These are phyloP conservation scores for Symbiodinium natans DNA, from an alignment of 73 alveolate genomes.

Conservation along the genomic window DNA sequence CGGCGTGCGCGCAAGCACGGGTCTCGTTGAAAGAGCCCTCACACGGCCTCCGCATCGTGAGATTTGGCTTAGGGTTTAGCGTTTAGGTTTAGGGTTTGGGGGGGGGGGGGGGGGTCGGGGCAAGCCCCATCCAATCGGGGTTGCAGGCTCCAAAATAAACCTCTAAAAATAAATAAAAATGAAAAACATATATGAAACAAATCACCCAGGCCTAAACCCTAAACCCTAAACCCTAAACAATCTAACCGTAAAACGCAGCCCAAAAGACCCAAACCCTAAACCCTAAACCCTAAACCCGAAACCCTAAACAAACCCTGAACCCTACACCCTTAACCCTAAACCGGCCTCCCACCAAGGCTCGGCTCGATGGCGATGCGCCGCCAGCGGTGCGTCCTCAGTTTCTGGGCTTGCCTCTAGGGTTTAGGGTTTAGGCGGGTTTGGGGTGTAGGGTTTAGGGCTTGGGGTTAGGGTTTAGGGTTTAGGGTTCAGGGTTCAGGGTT, in stretches of 20 bases:
- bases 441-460: neutral
- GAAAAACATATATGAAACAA: neutral
- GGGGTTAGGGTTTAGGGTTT: no score
- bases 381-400: conserved; percentile 87
- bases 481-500: no score
- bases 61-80: no score
- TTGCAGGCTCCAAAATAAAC: neutral
- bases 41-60: conserved; percentile 47
- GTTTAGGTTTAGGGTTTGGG: no score
- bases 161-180: neutral
- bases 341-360: conserved; percentile 16
- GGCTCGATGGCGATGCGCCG: conserved; percentile 69
- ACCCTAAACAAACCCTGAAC: neutral
- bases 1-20: conserved; percentile 58
- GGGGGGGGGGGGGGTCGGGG: no score
- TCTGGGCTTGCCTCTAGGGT: neutral
- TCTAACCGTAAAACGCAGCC: neutral
- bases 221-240: neutral
- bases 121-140: no score
- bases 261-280: neutral
- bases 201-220: neutral
- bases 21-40: conserved; percentile 78
- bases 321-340: neutral
- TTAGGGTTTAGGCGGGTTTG: neutral
- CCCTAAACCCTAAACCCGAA: neutral